phyloP scores from a whole-genome alignment of 1,139 yeast genomes.

The Pichia sp. region DNA sequence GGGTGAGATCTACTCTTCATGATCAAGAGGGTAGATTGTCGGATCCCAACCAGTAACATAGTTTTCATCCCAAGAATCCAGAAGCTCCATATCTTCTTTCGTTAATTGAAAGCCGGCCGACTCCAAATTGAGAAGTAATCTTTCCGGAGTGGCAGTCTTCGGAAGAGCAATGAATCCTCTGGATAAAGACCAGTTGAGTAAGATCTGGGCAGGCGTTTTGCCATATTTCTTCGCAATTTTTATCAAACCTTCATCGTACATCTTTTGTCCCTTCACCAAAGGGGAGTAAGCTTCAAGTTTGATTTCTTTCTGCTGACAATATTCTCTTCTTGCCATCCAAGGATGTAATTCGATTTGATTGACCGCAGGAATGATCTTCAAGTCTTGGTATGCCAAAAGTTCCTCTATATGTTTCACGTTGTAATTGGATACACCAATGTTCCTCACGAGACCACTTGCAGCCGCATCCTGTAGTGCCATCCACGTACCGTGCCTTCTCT shows the following conservation, averaged over 20 bases:
- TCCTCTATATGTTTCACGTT: constrained; percentile 35
- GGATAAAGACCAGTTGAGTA: constrained; percentile 39
- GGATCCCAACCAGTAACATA: constrained; percentile 28
- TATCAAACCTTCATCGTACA: constrained; percentile 43
- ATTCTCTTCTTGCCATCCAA: constrained; percentile 35
- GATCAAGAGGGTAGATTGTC: constrained; percentile 23
- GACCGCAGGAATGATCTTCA: constrained; percentile 37
- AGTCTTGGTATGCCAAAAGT: constrained; percentile 31
- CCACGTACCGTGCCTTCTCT: constrained; percentile 36
- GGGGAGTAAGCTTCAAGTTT: constrained; percentile 51
- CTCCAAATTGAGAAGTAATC: constrained; percentile 37
- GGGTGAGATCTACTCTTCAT: too few relatives aligned
- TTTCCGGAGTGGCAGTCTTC: constrained; percentile 48
- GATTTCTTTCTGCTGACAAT: constrained; percentile 30
- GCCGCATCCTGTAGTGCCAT: constrained; percentile 37
- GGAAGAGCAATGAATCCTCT: constrained; percentile 62
- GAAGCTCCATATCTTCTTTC: constrained; percentile 24
- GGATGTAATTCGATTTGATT: constrained; percentile 51
- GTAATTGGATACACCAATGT: constrained; percentile 40
- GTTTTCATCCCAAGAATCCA: constrained; percentile 19
- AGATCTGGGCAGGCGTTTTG: constrained; percentile 36
- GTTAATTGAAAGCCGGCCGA: constrained; percentile 32
- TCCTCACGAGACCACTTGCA: constrained; percentile 28
- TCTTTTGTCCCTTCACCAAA: constrained; percentile 41
- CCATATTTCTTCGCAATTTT: constrained; percentile 33